These are phyloP conservation scores for Lactarius deliciosus DNA, from an alignment of 768 basidiomycete species.

Conservation along the genomic window DNA sequence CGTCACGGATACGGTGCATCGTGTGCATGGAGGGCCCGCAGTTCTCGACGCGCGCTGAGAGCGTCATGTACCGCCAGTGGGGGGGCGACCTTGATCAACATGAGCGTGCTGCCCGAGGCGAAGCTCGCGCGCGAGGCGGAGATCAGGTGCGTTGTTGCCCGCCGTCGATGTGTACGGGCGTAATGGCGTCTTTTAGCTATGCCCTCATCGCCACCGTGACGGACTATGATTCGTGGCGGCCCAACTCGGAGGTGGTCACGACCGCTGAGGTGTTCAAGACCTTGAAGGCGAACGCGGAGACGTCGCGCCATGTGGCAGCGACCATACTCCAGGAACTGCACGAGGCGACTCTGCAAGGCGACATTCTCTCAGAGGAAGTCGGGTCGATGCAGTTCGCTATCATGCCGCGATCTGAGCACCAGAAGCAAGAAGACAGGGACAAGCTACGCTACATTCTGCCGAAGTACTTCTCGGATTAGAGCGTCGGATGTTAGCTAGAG, in stretches of 20 bases:
- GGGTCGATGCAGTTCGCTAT: constrained; percentile 87
- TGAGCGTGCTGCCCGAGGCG: constrained; percentile 96
- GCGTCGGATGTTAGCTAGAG: background rate
- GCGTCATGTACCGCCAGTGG: constrained; percentile 88
- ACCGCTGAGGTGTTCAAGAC: constrained; percentile 90
- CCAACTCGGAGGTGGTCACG: constrained; percentile 77
- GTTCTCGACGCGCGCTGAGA: constrained; percentile 98
- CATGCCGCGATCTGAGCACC: constrained; percentile 64
- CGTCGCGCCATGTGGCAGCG: constrained; percentile 73
- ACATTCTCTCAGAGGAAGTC: constrained; percentile 63
- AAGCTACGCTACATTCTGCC: constrained; percentile 79
- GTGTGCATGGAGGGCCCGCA: constrained; percentile 98
- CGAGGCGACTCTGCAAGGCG: constrained; percentile 49
- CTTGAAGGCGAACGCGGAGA: constrained; percentile 82
- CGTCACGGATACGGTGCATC: constrained; percentile 78
- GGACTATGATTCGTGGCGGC: constrained; percentile 96
- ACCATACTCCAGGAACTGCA: constrained; percentile 71
- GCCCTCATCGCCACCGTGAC: constrained; percentile 88
- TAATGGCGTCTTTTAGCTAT: constrained; percentile 47
- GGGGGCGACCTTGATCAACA: constrained; percentile 96
- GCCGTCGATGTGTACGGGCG: background rate
- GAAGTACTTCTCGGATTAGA: constrained; percentile 54
- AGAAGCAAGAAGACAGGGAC: constrained; percentile 57
- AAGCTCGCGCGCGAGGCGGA: constrained; percentile 96
- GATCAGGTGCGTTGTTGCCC: constrained; percentile 58